Conservation (phyloP, 2,329 filamentous ascomycete genomes). For the Ascochyta viciae-villosae region DNA sequence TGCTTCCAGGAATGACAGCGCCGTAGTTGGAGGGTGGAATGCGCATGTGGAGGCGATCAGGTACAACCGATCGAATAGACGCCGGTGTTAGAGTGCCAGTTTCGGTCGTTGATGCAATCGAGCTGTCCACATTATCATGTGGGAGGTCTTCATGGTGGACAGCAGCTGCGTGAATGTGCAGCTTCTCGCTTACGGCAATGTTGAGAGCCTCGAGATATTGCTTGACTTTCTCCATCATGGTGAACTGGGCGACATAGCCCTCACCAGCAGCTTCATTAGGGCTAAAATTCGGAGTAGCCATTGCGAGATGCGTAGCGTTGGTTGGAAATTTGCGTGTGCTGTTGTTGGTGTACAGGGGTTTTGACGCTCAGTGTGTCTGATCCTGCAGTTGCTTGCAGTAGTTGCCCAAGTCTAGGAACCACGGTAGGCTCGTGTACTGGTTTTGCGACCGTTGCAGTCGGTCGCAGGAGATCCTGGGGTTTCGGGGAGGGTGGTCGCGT, state of each 20-base stretch:
- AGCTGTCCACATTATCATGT: slow-evolving; percentile 17
- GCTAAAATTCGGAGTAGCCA: slow-evolving; percentile 20
- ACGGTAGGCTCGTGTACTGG: background rate
- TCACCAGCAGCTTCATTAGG: slow-evolving; percentile 9
- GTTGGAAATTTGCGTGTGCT: background rate
- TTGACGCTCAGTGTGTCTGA: background rate
- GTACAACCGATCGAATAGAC: slow-evolving; percentile 29
- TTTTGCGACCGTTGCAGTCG: background rate
- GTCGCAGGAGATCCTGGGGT: background rate
- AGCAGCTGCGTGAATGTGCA: slow-evolving; percentile 38
- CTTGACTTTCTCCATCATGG: slow-evolving; percentile 29
- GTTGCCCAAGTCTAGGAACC: background rate
- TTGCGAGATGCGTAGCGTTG: slow-evolving; percentile 8
- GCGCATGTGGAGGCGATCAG: slow-evolving; percentile 47
- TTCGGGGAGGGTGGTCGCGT: background rate
- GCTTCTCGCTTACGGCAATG: slow-evolving; percentile 28
- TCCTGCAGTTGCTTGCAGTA: background rate
- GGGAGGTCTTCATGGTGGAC: slow-evolving; percentile 44
- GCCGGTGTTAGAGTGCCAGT: slow-evolving; percentile 30
- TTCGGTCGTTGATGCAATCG: slow-evolving; percentile 14
- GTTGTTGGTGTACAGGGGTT: background rate
- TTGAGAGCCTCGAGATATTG: slow-evolving; percentile 32
- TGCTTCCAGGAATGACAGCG: slow-evolving; percentile 70
- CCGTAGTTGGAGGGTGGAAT: slow-evolving; percentile 77
- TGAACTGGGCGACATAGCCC: slow-evolving; percentile 16